Percentiles rank a stretch among this genome's conserved stretches.
These are phyloP conservation scores for Leucaena leucocephala DNA, from an alignment of 306 rosid genomes.

Conservation along the genomic window DNA sequence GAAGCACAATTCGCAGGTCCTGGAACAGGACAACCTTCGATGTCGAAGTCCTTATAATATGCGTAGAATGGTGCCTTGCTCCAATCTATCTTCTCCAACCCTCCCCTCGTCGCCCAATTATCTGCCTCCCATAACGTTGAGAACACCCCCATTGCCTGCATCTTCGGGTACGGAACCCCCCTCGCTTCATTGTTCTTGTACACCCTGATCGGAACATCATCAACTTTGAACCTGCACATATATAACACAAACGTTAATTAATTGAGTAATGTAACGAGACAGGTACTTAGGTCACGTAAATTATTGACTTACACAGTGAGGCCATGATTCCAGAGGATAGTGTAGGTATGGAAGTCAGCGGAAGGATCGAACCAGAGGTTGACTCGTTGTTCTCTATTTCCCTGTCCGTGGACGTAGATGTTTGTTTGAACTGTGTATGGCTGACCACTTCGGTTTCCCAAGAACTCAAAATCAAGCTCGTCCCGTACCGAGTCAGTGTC, in stretches of 20 bases:
- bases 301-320: conserved; percentile 64
- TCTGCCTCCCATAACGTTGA: conserved; percentile 96
- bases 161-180: conserved; percentile 71
- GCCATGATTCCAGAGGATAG: conserved; percentile 73
- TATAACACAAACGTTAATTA: background rate
- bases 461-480: conserved; percentile 92
- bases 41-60: conserved; percentile 84
- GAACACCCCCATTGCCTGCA: conserved; percentile 84
- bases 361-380: conserved; percentile 98
- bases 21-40: conserved; percentile 82
- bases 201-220: conserved; percentile 76
- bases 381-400: conserved; percentile 81
- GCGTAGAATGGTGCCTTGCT: conserved; percentile 83
- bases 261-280: background rate
- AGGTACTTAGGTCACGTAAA: background rate
- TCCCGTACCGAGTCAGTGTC: conserved; percentile 67
- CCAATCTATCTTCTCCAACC: conserved; percentile 96
- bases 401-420: conserved; percentile 80
- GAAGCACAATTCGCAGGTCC: conserved; percentile 68
- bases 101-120: conserved; percentile 97
- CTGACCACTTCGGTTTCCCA: conserved; percentile 88
- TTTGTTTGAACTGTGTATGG: conserved; percentile 96
- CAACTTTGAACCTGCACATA: conserved; percentile 67
- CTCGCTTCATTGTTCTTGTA: conserved; percentile 82
- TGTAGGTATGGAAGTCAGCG: conserved; percentile 74